phyloP scores from a whole-genome alignment of 805 yeast genomes.

The Huiozyma sinensis region DNA sequence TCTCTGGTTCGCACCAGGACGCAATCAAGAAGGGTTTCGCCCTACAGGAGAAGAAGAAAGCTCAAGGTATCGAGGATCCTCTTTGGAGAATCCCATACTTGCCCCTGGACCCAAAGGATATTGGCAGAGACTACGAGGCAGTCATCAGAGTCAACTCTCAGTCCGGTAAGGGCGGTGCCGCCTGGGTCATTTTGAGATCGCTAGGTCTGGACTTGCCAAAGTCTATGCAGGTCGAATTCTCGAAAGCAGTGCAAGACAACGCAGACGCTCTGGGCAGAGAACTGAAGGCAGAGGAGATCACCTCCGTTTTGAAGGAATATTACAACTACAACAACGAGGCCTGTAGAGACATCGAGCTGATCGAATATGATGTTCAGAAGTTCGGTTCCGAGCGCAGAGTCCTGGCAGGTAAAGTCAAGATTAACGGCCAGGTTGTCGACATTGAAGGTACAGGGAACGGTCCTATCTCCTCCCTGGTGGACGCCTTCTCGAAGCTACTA shows the following conservation, averaged over 20 bases:
- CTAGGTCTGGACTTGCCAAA: conserved; percentile 76
- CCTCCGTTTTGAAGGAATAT: conserved; percentile 50
- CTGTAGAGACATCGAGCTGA: conserved; percentile 27
- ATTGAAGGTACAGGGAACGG: conserved; percentile 68
- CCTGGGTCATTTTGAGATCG: conserved; percentile 71
- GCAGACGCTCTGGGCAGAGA: conserved; percentile 71
- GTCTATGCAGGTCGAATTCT: conserved; percentile 67
- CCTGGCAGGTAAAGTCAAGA: conserved; percentile 37
- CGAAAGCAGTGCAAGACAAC: conserved; percentile 54
- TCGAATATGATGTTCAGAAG: conserved; percentile 39
- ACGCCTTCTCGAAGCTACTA: conserved; percentile 45
- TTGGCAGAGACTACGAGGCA: conserved; percentile 81
- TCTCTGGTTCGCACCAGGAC: conserved; percentile 79
- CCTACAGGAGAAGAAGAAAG: conserved; percentile 28
- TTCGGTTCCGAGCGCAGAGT: conserved; percentile 19
- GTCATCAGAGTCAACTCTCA: conserved; percentile 82
- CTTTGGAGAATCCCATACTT: conserved; percentile 71
- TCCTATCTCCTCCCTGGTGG: conserved; percentile 65
- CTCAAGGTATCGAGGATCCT: conserved; percentile 23
- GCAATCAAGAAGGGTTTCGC: conserved; percentile 79
- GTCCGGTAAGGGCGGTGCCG: conserved; percentile 84
- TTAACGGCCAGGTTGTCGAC: conserved; percentile 30
- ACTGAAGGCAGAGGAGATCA: conserved; percentile 52
- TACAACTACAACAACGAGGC: conserved; percentile 39
- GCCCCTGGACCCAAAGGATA: conserved; percentile 76